phyloP scores from a whole-genome alignment of 148 eudicot species.

The Euryodendron excelsum region DNA sequence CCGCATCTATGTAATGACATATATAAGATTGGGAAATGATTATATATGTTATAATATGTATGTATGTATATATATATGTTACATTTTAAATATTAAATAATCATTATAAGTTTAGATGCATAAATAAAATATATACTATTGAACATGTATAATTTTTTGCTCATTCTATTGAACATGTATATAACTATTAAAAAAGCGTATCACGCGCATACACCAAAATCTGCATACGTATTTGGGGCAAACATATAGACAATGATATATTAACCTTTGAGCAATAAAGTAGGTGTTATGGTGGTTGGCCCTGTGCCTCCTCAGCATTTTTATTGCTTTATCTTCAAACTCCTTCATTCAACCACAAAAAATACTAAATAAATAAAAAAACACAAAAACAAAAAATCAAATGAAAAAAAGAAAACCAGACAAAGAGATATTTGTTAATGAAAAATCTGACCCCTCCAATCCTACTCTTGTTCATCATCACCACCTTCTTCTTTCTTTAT shows the following conservation, averaged over 20 bases:
- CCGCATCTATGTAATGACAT: too few relatives aligned
- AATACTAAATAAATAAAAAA: constrained; percentile 2
- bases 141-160: too few relatives aligned
- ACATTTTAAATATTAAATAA: too few relatives aligned
- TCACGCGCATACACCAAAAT: too few relatives aligned
- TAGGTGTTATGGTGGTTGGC: constrained; percentile 39
- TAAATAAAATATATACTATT: too few relatives aligned
- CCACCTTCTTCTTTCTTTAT: not conserved
- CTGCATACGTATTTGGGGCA: too few relatives aligned
- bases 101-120: too few relatives aligned
- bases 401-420: constrained; percentile 12
- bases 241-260: constrained; percentile 3
- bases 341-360: constrained; percentile 36
- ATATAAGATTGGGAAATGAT: too few relatives aligned
- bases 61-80: too few relatives aligned
- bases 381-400: constrained; percentile 13
- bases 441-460: constrained; percentile 14
- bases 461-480: constrained; percentile 7
- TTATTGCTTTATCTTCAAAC: constrained; percentile 39
- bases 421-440: constrained; percentile 25
- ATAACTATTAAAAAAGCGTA: too few relatives aligned
- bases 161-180: too few relatives aligned
- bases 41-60: too few relatives aligned
- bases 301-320: constrained; percentile 28
- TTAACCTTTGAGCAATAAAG: constrained; percentile 32